Conservation (phyloP, 495 filamentous ascomycete genomes). For the Penicillium coffeae region DNA sequence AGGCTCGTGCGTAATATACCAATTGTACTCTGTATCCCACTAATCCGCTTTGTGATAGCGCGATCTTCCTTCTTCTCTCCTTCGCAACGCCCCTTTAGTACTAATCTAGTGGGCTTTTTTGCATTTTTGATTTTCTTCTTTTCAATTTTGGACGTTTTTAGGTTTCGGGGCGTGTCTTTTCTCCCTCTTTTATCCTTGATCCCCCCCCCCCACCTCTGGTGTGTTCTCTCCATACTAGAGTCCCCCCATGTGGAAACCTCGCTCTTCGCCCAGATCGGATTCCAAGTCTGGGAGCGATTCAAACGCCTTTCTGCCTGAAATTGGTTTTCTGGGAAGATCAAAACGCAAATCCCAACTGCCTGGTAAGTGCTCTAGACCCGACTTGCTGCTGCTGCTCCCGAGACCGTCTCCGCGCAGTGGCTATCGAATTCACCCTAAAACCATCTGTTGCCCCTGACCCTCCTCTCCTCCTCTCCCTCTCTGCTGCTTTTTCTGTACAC, state of each 20-base stretch:
- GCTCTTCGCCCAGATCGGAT: conserved; percentile 44
- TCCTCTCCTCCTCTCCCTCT: conserved; percentile 5
- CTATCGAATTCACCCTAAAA: not conserved
- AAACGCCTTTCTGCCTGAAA: conserved; percentile 30
- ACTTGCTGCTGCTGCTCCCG: too few species aligned
- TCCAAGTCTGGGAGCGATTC: conserved; percentile 37
- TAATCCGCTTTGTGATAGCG: conserved; percentile 14
- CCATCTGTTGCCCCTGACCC: not conserved
- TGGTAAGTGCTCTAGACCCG: conserved; percentile 27
- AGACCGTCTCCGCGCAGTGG: conserved; percentile 2
- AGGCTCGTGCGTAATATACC: not conserved
- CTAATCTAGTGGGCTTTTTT: too few species aligned
- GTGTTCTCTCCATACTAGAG: conserved; percentile 15
- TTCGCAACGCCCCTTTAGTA: conserved; percentile 3
- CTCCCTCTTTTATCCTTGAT: conserved; percentile 13
- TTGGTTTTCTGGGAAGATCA: conserved; percentile 38
- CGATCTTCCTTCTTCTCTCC: conserved; percentile 13
- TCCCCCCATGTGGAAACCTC: conserved; percentile 46
- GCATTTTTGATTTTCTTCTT: conserved; percentile 8
- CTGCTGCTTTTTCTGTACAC: too few species aligned
- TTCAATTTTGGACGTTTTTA: conserved; percentile 7
- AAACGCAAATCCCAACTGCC: conserved; percentile 34
- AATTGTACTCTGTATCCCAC: conserved; percentile 7
- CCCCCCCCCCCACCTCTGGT: conserved; percentile 14
- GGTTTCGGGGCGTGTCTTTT: conserved; percentile 14